Percentiles rank a stretch among this genome's conserved stretches.
Evolutionary conservation across 139 green algal genomes (phyloP).

Genomic region (Chlorella vulgaris): DNA sequence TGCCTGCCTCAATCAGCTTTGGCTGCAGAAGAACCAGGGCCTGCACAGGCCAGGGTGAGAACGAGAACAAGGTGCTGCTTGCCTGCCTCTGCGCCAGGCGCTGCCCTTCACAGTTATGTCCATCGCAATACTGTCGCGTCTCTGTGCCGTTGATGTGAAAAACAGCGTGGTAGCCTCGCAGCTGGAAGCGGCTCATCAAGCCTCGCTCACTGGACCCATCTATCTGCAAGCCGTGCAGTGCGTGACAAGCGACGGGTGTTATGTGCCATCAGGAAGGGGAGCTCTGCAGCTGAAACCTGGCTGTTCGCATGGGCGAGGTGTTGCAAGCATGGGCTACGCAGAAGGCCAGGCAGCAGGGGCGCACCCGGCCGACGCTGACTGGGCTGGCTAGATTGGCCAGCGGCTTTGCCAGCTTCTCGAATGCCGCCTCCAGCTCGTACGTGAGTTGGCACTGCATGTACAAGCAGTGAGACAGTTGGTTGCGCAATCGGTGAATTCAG

Average conservation of each 20-base stretch:
- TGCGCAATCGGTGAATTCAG: no score
- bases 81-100: neutral
- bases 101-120: conserved; percentile 2
- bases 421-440: conserved; percentile 27
- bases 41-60: neutral
- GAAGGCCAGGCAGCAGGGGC: no score
- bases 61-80: neutral
- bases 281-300: neutral
- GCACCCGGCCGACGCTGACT: neutral
- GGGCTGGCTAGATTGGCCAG: conserved; percentile 1
- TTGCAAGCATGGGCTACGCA: no score
- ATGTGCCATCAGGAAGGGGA: neutral
- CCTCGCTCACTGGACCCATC: conserved; percentile 27
- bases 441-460: conserved; percentile 42
- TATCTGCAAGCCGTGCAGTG: conserved; percentile 3
- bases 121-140: conserved; percentile 29
- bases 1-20: no score
- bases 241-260: no score
- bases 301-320: neutral
- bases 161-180: conserved; percentile 31
- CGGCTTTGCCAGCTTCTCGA: conserved; percentile 7
- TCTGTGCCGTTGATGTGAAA: conserved; percentile 27
- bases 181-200: conserved; percentile 32
- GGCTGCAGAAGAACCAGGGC: neutral
- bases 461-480: neutral